These are phyloP conservation scores for Phascolomyces articulosus DNA, from an alignment of 371 early-diverging fungal genomes.

Conservation along the genomic window DNA sequence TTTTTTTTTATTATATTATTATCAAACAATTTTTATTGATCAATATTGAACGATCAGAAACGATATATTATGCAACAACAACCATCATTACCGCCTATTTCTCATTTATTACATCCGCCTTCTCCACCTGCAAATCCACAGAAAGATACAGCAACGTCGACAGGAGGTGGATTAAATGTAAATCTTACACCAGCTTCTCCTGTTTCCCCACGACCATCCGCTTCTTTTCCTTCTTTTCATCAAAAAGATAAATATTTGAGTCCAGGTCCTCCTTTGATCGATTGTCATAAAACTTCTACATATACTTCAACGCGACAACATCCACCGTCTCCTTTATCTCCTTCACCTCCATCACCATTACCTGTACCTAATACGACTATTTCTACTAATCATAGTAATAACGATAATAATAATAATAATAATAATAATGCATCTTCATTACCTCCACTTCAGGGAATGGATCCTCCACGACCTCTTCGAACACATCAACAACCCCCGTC, in stretches of 20 bases:
- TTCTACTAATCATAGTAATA: background rate
- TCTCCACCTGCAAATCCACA: constrained; percentile 14
- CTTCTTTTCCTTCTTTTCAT: constrained; percentile 1
- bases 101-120: constrained; percentile 23
- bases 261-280: constrained; percentile 5
- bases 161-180: background rate
- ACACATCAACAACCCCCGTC: constrained; percentile 3
- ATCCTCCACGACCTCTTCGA: constrained; percentile 18
- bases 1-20: constrained; percentile 4
- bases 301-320: constrained; percentile 4
- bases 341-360: constrained; percentile 3
- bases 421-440: background rate
- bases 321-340: constrained; percentile 34
- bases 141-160: background rate
- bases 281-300: background rate
- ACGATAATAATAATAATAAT: background rate
- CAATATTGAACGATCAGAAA: background rate
- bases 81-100: constrained; percentile 33
- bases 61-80: background rate
- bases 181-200: constrained; percentile 21
- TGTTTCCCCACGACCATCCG: background rate
- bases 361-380: background rate
- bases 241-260: background rate
- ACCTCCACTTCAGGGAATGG: constrained; percentile 22
- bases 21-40: background rate